phyloP scores from a whole-genome alignment of 2,329 filamentous ascomycete genomes.

The Penicillium palitans region DNA sequence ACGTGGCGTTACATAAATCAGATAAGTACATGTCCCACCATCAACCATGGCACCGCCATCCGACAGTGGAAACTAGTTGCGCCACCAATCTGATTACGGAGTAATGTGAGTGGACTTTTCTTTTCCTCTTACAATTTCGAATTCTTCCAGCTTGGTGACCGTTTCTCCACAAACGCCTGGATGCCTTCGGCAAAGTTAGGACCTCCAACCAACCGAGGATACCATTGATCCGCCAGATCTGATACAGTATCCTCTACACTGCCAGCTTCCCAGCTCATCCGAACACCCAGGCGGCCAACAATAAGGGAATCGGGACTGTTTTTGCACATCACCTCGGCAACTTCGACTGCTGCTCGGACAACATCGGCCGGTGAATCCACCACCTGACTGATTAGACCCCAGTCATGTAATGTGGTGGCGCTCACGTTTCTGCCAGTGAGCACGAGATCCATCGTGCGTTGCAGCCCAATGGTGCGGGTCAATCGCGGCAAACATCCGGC shows the following conservation, averaged over 20 bases:
- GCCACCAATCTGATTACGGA: conserved; percentile 9
- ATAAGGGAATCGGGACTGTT: conserved; percentile 74
- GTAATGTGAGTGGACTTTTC: background rate
- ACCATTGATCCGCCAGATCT: conserved; percentile 59
- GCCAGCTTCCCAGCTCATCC: conserved; percentile 68
- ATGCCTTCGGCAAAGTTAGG: conserved; percentile 74
- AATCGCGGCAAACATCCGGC: conserved; percentile 70
- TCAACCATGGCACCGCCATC: background rate
- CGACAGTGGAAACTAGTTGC: background rate
- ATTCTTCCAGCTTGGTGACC: conserved; percentile 61
- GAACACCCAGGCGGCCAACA: conserved; percentile 66
- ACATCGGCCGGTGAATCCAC: conserved; percentile 44
- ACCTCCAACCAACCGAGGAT: conserved; percentile 58
- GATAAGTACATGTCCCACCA: conserved; percentile 4
- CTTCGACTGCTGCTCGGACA: conserved; percentile 50
- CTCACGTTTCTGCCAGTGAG: conserved; percentile 62
- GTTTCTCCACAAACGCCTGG: conserved; percentile 71
- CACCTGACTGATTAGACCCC: conserved; percentile 71
- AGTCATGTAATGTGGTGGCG: conserved; percentile 60
- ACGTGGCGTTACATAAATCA: conserved; percentile 1
- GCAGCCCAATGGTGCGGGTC: conserved; percentile 64
- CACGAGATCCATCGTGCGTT: conserved; percentile 70
- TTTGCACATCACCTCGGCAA: conserved; percentile 60
- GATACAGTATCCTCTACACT: conserved; percentile 64
- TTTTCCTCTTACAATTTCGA: conserved; percentile 31